Evolutionary conservation across 2,329 filamentous ascomycete genomes (phyloP).

Genomic region (Leptodontidium sp.): DNA sequence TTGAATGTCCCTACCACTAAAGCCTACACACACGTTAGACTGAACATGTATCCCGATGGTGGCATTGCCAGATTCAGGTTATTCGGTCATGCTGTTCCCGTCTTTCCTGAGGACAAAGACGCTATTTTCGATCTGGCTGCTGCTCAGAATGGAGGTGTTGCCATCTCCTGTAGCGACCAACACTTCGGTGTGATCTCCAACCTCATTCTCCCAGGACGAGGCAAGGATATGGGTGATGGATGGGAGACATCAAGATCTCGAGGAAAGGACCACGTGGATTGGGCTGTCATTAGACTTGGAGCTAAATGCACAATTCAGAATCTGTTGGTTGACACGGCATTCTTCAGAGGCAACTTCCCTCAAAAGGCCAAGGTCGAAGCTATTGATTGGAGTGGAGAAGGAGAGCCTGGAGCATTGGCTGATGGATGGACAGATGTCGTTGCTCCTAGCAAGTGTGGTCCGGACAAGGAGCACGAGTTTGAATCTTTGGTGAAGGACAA

Average conservation of each 20-base stretch:
- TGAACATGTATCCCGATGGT: constrained; percentile 88
- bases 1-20: constrained; percentile 66
- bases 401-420: constrained; percentile 64
- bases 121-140: constrained; percentile 79
- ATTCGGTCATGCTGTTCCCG: constrained; percentile 77
- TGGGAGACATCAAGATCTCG: constrained; percentile 85
- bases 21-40: constrained; percentile 79
- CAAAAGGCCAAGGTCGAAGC: constrained; percentile 76
- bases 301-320: constrained; percentile 69
- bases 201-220: constrained; percentile 78
- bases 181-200: constrained; percentile 87
- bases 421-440: constrained; percentile 73
- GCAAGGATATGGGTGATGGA: constrained; percentile 86
- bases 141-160: constrained; percentile 80
- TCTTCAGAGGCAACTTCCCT: constrained; percentile 85
- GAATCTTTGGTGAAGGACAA: constrained; percentile 61
- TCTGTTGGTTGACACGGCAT: constrained; percentile 80
- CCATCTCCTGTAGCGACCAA: constrained; percentile 79
- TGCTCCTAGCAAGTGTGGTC: constrained; percentile 71
- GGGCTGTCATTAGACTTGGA: constrained; percentile 80
- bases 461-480: constrained; percentile 77
- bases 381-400: constrained; percentile 61
- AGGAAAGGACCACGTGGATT: constrained; percentile 77
- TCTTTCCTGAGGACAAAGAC: constrained; percentile 72
- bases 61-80: constrained; percentile 83